These are phyloP conservation scores for Zygotorulaspora florentina DNA, from an alignment of 805 yeast species.

Conservation along the genomic window DNA sequence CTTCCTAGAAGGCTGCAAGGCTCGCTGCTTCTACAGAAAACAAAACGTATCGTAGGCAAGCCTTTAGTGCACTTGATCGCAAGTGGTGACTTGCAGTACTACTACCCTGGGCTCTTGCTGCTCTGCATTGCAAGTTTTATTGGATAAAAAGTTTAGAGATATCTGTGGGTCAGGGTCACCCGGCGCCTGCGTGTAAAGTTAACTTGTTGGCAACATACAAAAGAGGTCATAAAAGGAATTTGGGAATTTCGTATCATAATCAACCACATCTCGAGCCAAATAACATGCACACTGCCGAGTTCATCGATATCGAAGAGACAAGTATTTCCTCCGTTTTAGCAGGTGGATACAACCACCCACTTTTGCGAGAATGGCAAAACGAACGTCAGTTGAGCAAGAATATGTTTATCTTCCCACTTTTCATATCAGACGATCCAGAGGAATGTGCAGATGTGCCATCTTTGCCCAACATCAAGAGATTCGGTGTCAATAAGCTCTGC, in stretches of 20 bases:
- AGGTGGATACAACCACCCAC: conserved; percentile 92
- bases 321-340: conserved; percentile 73
- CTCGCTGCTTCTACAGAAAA: too few relatives aligned
- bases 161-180: too few relatives aligned
- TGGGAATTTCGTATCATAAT: neutral
- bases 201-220: neutral
- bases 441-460: conserved; percentile 72
- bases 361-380: conserved; percentile 86
- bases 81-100: too few relatives aligned
- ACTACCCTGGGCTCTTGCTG: too few relatives aligned
- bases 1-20: too few relatives aligned
- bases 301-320: conserved; percentile 52
- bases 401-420: conserved; percentile 91
- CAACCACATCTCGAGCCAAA: neutral
- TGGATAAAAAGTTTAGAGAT: too few relatives aligned
- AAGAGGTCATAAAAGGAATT: neutral
- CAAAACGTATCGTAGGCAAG: too few relatives aligned
- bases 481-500: conserved; percentile 74
- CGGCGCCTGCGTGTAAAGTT: too few relatives aligned
- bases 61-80: too few relatives aligned
- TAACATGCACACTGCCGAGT: conserved; percentile 70
- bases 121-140: too few relatives aligned
- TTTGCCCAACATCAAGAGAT: conserved; percentile 82
- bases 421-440: conserved; percentile 74
- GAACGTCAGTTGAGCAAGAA: conserved; percentile 78